These are phyloP conservation scores for Bruguiera gymnorhiza DNA, from an alignment of 345 rosid genomes.

Conservation along the genomic window DNA sequence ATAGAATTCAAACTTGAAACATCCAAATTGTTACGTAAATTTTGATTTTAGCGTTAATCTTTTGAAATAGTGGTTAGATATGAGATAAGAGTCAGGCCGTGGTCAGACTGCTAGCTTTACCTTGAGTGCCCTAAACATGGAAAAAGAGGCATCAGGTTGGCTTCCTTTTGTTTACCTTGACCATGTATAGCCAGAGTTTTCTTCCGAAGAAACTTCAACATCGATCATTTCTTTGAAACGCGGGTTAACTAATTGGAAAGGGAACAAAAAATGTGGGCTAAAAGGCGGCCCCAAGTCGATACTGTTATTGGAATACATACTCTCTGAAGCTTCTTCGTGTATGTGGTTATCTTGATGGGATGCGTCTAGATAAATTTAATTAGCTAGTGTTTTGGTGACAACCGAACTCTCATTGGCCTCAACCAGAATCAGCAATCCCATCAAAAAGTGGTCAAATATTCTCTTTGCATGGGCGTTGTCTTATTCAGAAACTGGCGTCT, in stretches of 20 bases:
- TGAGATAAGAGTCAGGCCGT: too few relatives aligned
- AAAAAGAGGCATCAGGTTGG: not conserved
- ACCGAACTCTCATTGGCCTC: not conserved
- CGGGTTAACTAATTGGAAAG: not conserved
- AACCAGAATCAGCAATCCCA: not conserved
- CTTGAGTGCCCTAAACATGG: not conserved
- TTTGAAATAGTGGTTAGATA: too few relatives aligned
- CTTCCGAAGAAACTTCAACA: constrained; percentile 7
- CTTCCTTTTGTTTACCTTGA: constrained; percentile 3
- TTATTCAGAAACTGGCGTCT: not conserved
- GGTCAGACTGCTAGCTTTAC: not conserved
- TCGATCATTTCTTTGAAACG: not conserved
- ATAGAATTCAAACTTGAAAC: too few relatives aligned
- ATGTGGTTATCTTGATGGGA: too few relatives aligned
- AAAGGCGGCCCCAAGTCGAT: constrained; percentile 9
- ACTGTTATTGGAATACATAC: too few relatives aligned
- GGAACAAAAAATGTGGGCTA: constrained; percentile 13
- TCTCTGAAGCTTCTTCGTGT: too few relatives aligned
- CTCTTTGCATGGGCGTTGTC: constrained; percentile 4
- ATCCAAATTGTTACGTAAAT: too few relatives aligned
- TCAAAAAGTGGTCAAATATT: not conserved
- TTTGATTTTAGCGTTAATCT: too few relatives aligned
- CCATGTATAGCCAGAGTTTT: not conserved
- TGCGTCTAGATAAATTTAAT: too few relatives aligned
- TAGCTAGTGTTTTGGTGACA: not conserved